These are phyloP conservation scores for Croton laevigatus DNA, from an alignment of 441 rosid species.

Conservation along the genomic window DNA sequence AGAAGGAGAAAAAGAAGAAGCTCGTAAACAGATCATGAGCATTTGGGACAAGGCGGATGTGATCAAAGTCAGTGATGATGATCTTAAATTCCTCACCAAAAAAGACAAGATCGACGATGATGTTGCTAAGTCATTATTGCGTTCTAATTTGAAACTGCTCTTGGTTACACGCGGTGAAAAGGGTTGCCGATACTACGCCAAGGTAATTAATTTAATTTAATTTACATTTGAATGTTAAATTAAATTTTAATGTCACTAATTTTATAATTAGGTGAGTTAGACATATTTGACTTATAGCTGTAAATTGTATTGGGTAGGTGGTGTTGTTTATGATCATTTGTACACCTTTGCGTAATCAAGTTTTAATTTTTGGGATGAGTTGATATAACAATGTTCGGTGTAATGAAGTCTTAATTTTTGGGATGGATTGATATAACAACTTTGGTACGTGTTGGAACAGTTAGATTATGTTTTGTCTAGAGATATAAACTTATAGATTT, in stretches of 20 bases:
- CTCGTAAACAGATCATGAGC: slow-evolving; percentile 76
- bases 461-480: too few relatives aligned
- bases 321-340: not conserved
- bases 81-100: slow-evolving; percentile 87
- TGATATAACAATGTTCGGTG: not conserved
- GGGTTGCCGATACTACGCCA: slow-evolving; percentile 90
- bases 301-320: slow-evolving; percentile 22
- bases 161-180: slow-evolving; percentile 86
- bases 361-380: not conserved
- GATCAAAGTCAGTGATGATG: slow-evolving; percentile 88
- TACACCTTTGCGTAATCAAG: not conserved
- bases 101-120: slow-evolving; percentile 67
- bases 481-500: too few relatives aligned
- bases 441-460: too few relatives aligned
- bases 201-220: slow-evolving; percentile 37
- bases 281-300: slow-evolving; percentile 26
- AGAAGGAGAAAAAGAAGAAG: slow-evolving; percentile 61
- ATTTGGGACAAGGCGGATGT: slow-evolving; percentile 94
- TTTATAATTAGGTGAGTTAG: not conserved
- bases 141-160: slow-evolving; percentile 67
- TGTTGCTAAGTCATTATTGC: slow-evolving; percentile 82
- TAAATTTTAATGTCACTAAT: not conserved
- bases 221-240: not conserved
- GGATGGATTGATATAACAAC: not conserved
- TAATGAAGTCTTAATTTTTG: not conserved